These are phyloP conservation scores for Alopecurus myosuroides DNA, from an alignment of 176 grass and related monocot species.

Conservation along the genomic window DNA sequence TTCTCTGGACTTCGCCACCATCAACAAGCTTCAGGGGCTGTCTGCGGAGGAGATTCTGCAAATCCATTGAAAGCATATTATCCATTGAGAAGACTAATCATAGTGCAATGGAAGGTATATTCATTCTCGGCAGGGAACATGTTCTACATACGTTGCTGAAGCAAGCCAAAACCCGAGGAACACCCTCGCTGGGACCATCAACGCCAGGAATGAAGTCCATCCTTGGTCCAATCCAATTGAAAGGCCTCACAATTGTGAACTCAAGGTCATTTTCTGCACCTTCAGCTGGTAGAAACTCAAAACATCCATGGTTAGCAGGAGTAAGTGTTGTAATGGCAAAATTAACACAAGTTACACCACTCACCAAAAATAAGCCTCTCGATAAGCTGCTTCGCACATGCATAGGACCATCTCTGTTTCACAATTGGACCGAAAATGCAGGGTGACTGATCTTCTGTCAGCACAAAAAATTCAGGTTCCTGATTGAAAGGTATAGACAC, in stretches of 20 bases:
- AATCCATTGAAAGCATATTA: constrained; percentile 16
- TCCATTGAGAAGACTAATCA: constrained; percentile 1
- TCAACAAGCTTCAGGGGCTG: constrained; percentile 91
- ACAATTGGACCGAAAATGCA: constrained; percentile 93
- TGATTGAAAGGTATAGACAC: constrained; percentile 28
- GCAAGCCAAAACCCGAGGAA: constrained; percentile 92
- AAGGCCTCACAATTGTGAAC: constrained; percentile 95
- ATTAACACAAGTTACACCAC: constrained; percentile 1
- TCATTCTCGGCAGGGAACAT: not conserved
- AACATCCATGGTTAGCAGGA: not conserved
- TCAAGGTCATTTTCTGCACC: constrained; percentile 86
- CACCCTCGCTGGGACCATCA: constrained; percentile 95
- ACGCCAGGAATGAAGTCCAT: constrained; percentile 99
- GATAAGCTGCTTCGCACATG: constrained; percentile 92
- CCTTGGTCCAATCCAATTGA: constrained; percentile 98
- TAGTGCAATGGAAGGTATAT: not conserved
- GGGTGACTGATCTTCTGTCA: constrained; percentile 89
- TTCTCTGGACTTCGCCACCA: constrained; percentile 87
- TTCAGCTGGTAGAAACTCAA: constrained; percentile 54
- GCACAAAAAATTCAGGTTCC: constrained; percentile 84
- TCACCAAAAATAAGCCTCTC: constrained; percentile 94
- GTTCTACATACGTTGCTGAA: constrained; percentile 79
- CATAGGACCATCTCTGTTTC: constrained; percentile 95
- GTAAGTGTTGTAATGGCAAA: not conserved
- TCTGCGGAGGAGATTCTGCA: constrained; percentile 83